Conservation (phyloP, 2,329 filamentous ascomycete genomes). For the Botrytis tulipae region DNA sequence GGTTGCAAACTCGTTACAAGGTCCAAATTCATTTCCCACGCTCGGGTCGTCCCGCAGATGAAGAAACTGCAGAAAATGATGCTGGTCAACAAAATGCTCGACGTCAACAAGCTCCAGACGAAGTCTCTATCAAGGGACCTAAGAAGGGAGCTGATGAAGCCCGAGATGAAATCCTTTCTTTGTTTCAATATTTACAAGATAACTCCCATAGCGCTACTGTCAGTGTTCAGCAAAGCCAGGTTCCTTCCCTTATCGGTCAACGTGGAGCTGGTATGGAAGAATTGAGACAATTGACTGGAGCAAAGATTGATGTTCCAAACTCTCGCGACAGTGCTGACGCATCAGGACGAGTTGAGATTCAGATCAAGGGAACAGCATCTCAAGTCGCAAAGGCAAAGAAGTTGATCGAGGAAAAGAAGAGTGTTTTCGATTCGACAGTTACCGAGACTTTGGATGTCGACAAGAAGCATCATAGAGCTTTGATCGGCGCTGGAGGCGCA, state of each 20-base stretch:
- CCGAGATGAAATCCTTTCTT: slow-evolving; percentile 83
- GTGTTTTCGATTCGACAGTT: slow-evolving; percentile 86
- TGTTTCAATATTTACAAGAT: slow-evolving; percentile 87
- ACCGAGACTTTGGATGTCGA: slow-evolving; percentile 85
- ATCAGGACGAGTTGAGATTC: slow-evolving; percentile 75
- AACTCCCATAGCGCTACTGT: slow-evolving; percentile 79
- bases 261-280: slow-evolving; percentile 89
- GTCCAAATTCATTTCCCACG: slow-evolving; percentile 94
- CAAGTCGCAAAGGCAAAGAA: slow-evolving; percentile 92
- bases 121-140: slow-evolving; percentile 87
- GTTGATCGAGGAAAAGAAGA: slow-evolving; percentile 80
- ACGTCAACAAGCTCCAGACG: slow-evolving; percentile 75
- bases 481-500: slow-evolving; percentile 84
- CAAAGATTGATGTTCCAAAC: slow-evolving; percentile 87
- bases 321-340: slow-evolving; percentile 67
- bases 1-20: slow-evolving; percentile 86
- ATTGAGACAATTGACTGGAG: slow-evolving; percentile 78
- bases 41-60: slow-evolving; percentile 59
- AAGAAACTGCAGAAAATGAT: slow-evolving; percentile 70
- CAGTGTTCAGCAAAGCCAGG: slow-evolving; percentile 83
- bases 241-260: slow-evolving; percentile 90
- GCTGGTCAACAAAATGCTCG: slow-evolving; percentile 63
- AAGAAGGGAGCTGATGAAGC: slow-evolving; percentile 91
- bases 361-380: slow-evolving; percentile 86
- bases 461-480: slow-evolving; percentile 83